Base-by-base conservation (phyloP, 1,139 yeast genomes). In the Yamadazyma buinensis region DNA sequence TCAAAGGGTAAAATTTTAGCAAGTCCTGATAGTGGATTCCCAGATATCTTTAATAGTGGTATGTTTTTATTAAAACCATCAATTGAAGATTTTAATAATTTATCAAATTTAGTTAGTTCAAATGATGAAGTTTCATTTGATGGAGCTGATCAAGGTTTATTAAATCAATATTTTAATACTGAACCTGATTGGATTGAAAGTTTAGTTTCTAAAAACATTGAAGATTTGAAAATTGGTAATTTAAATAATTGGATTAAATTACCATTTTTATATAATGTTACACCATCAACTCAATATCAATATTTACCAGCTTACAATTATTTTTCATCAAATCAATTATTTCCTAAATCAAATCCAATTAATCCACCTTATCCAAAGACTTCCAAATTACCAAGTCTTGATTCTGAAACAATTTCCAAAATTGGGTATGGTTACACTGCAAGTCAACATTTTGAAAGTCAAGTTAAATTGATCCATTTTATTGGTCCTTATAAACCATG, bases 11-110 rank as follows among this genome's bases (percentile, higher is more conserved):
- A 71, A 39, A 67, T 83, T 12, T 62, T 71, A 29, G 97, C 97
- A 0, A 72, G 86, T n/a, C 94, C 97, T 0, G 97, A 92, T 60
- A 71, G 82, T 19, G 97, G 97, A 13, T 92, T 96, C 81, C 97
- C 97, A 1, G 97, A 92, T 58, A 74, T 86, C 48, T 92, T 92
- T 69, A 92, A 92, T 60, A 80, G 95, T 17, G 97, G 97, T 7
- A 79, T 92, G 26, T 72, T 92, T 55, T 68, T 81, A 7, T 61
- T 85, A 28, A 70, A 69, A 27, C 96, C 96, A 2, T 68, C 72
- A 47, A 30, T 47, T 6, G 44, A 51, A 1, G 75, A 70, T 29
- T 82, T 67, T 48, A 44, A 59, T 3, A 63, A 66, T 12, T 62
- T 87, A 41, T 39, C 60, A 37, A 42, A 58, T 23, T 59, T 69